Evolutionary conservation across 2,329 filamentous ascomycete genomes (phyloP).

Genomic region (Iodosphaeria phyllophila): DNA sequence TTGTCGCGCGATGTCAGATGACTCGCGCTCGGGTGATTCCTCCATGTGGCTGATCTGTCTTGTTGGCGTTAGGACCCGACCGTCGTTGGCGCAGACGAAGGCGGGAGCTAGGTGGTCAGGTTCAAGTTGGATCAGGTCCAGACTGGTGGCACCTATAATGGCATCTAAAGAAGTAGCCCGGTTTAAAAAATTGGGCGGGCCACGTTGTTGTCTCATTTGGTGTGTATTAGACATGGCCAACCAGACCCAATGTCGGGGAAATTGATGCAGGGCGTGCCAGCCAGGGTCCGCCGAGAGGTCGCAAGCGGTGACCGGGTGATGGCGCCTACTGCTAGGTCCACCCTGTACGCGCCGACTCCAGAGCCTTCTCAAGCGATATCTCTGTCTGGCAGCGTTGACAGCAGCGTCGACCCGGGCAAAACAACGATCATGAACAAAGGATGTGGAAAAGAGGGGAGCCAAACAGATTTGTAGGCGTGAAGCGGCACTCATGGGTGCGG

Average conservation of each 20-base stretch:
- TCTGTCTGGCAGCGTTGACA: too few relatives aligned
- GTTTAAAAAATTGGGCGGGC: too few relatives aligned
- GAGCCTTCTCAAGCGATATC: too few relatives aligned
- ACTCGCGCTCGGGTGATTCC: conserved; percentile 5
- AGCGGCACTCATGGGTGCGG: conserved; percentile 13
- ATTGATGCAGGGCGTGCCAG: conserved; percentile 3
- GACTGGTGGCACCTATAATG: conserved; percentile 8
- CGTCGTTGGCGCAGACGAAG: too few relatives aligned
- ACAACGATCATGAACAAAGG: conserved; percentile 11
- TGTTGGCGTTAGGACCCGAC: conserved; percentile 4
- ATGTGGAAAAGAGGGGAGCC: conserved; percentile 11
- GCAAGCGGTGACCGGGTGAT: conserved; percentile 5
- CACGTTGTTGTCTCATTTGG: conserved; percentile 9
- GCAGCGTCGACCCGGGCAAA: conserved; percentile 9
- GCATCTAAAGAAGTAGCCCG: conserved; percentile 12
- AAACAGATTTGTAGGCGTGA: conserved; percentile 14
- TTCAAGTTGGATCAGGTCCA: too few relatives aligned
- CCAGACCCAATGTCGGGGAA: conserved; percentile 6
- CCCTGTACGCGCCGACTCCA: conserved; percentile 10
- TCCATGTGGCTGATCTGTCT: conserved; percentile 5
- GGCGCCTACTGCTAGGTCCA: conserved; percentile 10
- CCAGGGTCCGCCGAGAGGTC: conserved; percentile 2
- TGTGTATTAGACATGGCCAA: conserved; percentile 12
- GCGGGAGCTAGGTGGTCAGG: too few relatives aligned
- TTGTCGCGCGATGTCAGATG: conserved; percentile 5